These are phyloP conservation scores for Kwoniella mangroviensis DNA, from an alignment of 768 basidiomycete genomes.

Conservation along the genomic window DNA sequence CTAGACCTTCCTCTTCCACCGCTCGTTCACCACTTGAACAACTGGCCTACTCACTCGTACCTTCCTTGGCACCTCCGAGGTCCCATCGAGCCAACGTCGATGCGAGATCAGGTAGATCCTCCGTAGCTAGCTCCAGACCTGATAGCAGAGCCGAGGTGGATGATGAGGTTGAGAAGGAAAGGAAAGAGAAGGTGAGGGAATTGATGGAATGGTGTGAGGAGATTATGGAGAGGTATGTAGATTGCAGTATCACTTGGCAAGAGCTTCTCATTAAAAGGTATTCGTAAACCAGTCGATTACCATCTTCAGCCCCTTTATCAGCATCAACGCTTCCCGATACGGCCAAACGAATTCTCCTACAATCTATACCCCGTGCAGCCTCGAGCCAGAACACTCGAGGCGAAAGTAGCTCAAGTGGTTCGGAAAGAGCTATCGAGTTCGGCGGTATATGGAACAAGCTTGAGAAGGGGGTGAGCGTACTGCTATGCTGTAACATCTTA, in stretches of 20 bases:
- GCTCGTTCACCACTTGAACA: slow-evolving; percentile 45
- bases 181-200: slow-evolving; percentile 44
- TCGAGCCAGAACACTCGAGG: slow-evolving; percentile 25
- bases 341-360: slow-evolving; percentile 32
- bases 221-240: slow-evolving; percentile 39
- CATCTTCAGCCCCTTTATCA: slow-evolving; percentile 31
- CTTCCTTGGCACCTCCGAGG: slow-evolving; percentile 42
- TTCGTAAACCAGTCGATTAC: slow-evolving; percentile 19
- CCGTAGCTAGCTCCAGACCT: slow-evolving; percentile 33
- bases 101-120: slow-evolving; percentile 20
- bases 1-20: slow-evolving; percentile 12
- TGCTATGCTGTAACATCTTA: not conserved
- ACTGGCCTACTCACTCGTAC: slow-evolving; percentile 42
- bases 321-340: slow-evolving; percentile 36
- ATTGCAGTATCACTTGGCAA: too few relatives aligned
- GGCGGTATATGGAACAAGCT: slow-evolving; percentile 44
- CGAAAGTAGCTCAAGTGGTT: slow-evolving; percentile 20
- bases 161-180: slow-evolving; percentile 31
- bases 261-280: too few relatives aligned
- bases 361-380: slow-evolving; percentile 12
- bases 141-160: slow-evolving; percentile 25
- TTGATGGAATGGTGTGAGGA: slow-evolving; percentile 49
- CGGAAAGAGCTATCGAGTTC: slow-evolving; percentile 43
- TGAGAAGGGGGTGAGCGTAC: slow-evolving; percentile 42
- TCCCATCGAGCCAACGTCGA: too few relatives aligned